Conservation (phyloP, 371 early-diverging fungal genomes). For the Mortierella sp. region DNA sequence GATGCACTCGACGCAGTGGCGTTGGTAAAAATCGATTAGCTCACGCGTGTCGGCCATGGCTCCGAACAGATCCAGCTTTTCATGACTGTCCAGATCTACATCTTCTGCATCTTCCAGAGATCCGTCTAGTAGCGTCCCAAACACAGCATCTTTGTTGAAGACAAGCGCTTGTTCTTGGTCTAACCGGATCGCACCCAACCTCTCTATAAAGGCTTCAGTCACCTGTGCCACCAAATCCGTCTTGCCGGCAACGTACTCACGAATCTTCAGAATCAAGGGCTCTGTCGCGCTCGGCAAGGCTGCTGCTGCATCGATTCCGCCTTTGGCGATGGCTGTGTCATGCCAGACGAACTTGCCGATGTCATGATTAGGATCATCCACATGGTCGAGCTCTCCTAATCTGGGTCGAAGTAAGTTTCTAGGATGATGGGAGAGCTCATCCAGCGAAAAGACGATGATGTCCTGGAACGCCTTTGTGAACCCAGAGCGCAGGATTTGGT, state of each 20-base stretch:
- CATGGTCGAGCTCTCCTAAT: slow-evolving; percentile 41
- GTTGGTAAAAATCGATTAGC: slow-evolving; percentile 35
- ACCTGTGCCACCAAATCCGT: slow-evolving; percentile 42
- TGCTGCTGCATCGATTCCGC: neutral
- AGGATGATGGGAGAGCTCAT: slow-evolving; percentile 56
- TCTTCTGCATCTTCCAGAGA: slow-evolving; percentile 13
- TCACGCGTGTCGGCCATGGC: slow-evolving; percentile 19
- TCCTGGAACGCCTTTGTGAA: slow-evolving; percentile 56
- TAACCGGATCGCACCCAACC: slow-evolving; percentile 23
- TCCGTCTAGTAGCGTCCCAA: slow-evolving; percentile 9
- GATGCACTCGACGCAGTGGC: slow-evolving; percentile 30
- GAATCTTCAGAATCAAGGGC: slow-evolving; percentile 38
- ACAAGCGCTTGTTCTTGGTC: slow-evolving; percentile 40
- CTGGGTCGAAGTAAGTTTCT: slow-evolving; percentile 50
- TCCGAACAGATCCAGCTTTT: slow-evolving; percentile 31
- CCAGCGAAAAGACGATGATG: slow-evolving; percentile 50
- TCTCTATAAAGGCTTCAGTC: slow-evolving; percentile 21
- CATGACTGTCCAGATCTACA: slow-evolving; percentile 13
- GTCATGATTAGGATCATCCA: slow-evolving; percentile 37
- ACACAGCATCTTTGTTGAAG: slow-evolving; percentile 5
- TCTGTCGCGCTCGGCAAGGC: slow-evolving; percentile 20
- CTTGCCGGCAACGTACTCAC: slow-evolving; percentile 37
- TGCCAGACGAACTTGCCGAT: slow-evolving; percentile 48
- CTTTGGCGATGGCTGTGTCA: slow-evolving; percentile 11
- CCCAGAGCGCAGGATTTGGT: slow-evolving; percentile 50